Evolutionary conservation across 202 grass and related monocot species (phyloP).

Genomic region (Panicum hallii): DNA sequence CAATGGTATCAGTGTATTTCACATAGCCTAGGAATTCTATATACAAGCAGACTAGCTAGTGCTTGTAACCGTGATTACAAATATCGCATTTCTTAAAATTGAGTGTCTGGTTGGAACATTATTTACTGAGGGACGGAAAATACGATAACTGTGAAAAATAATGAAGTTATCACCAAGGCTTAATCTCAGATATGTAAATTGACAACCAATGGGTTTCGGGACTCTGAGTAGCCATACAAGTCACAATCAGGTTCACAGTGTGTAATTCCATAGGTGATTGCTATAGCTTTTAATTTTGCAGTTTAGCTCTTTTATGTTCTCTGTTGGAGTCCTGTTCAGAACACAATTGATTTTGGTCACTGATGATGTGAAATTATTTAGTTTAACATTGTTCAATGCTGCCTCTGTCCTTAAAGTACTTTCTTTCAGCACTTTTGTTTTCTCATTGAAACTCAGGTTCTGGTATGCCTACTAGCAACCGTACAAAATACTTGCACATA

Average conservation of each 20-base stretch:
- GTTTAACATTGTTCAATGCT: neutral
- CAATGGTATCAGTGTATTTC: neutral
- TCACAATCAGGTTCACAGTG: neutral
- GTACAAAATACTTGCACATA: neutral
- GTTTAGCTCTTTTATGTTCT: neutral
- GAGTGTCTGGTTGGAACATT: neutral
- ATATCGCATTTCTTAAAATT: neutral
- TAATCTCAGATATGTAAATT: neutral
- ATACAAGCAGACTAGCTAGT: neutral
- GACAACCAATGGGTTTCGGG: neutral
- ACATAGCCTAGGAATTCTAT: neutral
- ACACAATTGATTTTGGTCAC: neutral
- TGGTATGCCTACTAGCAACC: neutral
- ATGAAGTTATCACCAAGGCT: neutral
- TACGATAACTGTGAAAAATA: neutral
- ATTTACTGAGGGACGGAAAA: neutral
- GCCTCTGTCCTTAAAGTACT: neutral
- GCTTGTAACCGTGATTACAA: neutral
- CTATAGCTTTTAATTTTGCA: conserved; percentile 9
- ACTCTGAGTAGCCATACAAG: neutral
- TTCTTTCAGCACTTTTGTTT: neutral
- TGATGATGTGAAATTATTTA: neutral
- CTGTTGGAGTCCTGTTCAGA: neutral
- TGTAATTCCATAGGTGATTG: neutral
- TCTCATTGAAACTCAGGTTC: neutral